A percentile compares a stretch with the other conserved stretches of the same genome.
Conservation (phyloP, 176 grass and related monocot genomes). For the Thinopyrum elongatum region DNA sequence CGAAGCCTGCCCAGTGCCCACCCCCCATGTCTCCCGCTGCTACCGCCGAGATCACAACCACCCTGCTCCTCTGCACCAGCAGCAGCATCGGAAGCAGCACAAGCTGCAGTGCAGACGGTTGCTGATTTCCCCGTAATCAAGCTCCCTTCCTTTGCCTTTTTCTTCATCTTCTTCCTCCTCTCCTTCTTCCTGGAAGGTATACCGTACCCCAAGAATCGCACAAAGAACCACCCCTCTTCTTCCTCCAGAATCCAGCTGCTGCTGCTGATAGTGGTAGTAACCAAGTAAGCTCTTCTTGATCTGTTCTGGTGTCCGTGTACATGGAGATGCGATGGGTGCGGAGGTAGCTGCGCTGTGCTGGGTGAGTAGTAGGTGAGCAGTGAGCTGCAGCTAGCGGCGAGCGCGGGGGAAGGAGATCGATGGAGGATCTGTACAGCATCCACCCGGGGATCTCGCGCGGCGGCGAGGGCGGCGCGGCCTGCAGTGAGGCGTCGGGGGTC, state of each 20-base stretch:
- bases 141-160: background rate
- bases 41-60: slow-evolving; percentile 1
- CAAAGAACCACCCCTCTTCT: background rate
- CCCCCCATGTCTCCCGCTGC: slow-evolving; percentile 29
- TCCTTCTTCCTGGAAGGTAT: slow-evolving; percentile 13
- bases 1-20: background rate
- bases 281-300: background rate
- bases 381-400: background rate
- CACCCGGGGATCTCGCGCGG: slow-evolving; percentile 40
- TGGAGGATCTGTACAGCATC: slow-evolving; percentile 5
- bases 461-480: slow-evolving; percentile 25
- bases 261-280: background rate
- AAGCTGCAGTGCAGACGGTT: slow-evolving; percentile 50
- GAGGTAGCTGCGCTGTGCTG: background rate
- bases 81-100: slow-evolving; percentile 1
- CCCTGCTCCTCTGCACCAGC: slow-evolving; percentile 21
- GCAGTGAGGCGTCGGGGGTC: slow-evolving; percentile 41
- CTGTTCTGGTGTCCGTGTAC: background rate
- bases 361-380: slow-evolving; percentile 2
- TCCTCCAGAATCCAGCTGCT: background rate
- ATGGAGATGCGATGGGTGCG: slow-evolving; percentile 16
- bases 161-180: background rate
- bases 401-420: background rate
- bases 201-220: background rate
- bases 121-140: slow-evolving; percentile 32